Conservation (phyloP, 1,139 yeast genomes). For the Casaregolazyma lundiana region DNA sequence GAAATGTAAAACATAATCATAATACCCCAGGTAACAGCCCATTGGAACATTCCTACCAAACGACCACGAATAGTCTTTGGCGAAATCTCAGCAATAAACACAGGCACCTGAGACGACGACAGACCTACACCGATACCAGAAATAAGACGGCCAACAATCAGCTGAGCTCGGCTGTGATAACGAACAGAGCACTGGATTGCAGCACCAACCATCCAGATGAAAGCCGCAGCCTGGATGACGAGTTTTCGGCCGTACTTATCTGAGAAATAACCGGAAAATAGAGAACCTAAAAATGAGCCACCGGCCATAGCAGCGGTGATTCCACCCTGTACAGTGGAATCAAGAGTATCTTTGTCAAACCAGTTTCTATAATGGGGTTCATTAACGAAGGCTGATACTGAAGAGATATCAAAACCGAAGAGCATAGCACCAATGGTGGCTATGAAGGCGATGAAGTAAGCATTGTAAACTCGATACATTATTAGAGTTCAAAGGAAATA, state of each 20-base stretch:
- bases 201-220: conserved; percentile 76
- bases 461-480: conserved; percentile 29
- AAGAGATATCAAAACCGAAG: conserved; percentile 93
- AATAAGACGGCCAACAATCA: conserved; percentile 57
- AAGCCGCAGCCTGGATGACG: conserved; percentile 66
- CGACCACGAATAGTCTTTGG: conserved; percentile 63
- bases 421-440: conserved; percentile 93
- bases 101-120: conserved; percentile 67
- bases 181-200: conserved; percentile 73
- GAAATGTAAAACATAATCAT: conserved; percentile 54
- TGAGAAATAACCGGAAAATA: conserved; percentile 42
- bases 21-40: conserved; percentile 66
- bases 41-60: conserved; percentile 63
- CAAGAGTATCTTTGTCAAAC: conserved; percentile 29
- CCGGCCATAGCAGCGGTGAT: conserved; percentile 94
- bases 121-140: conserved; percentile 69
- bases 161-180: conserved; percentile 58
- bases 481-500: neutral
- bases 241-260: conserved; percentile 75
- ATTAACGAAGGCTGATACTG: conserved; percentile 80
- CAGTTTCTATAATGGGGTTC: conserved; percentile 52
- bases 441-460: conserved; percentile 38
- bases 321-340: conserved; percentile 62
- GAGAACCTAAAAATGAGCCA: conserved; percentile 64
- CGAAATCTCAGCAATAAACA: conserved; percentile 68